Evolutionary conservation across 2,329 filamentous ascomycete species (phyloP), one percentile per base, ranked within the genome.

Genomic region (Gliomastix tumulicola): DNA sequence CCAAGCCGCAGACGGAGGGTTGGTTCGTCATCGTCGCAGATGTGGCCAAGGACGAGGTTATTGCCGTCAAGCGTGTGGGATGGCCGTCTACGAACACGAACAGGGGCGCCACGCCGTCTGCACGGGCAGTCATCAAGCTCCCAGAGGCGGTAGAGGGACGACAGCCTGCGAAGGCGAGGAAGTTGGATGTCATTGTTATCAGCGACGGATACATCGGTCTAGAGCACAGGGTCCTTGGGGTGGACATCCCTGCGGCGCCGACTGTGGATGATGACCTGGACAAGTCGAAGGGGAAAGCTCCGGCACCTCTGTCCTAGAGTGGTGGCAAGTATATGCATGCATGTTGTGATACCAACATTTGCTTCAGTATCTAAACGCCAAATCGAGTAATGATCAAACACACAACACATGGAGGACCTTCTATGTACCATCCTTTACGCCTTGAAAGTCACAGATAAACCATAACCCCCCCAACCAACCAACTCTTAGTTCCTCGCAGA

Each of bases 1-100:
- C 90, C 2, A 98, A 98, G 61, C 80, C 88, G 13, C 92, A 98
- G 60, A 92, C 80, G 0, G 92, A 98, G 53, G 89, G 89, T 1
- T 97, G 82, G 75, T 97, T 98, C 58, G 76, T 92, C 12, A 55
- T 97, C 17, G 72, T 94, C 0, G 82, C 79, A 7, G 79, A 84
- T 48, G 51, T 74, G 3, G 66, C 65, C 1, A 73, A 63, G 7
- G 87, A 90, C 41, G 87, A 96, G 47, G 71, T 97, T 27, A 60
- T 95, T 5, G 90, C 84, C 4, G 68, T 98, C 44, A 97, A 95
- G 71, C 71, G 92, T 21, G 76, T 92, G 0, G 82, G 80, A 3
- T 97, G 92, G 89, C 55, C 48, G 37, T 40, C 54, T 23, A 21
- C 38, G 21, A 46, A 37, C 16, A 50, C 42, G 23, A 51, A 48